These are phyloP conservation scores for Ophiocordyceps camponoti-floridani DNA, from an alignment of 2,329 filamentous ascomycete species.

Conservation along the genomic window DNA sequence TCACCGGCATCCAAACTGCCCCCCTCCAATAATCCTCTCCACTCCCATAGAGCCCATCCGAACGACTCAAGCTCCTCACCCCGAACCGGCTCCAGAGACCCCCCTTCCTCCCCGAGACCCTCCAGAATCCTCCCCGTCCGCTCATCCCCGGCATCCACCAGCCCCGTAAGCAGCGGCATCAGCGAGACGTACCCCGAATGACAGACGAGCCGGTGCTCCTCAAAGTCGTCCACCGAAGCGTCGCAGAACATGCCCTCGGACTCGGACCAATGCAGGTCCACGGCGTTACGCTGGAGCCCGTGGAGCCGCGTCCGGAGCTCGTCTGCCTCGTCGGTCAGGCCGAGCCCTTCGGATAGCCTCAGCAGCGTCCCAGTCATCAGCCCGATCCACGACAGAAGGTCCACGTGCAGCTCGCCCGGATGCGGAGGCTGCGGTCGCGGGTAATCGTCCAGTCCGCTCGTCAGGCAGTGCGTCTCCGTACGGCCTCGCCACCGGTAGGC, in stretches of 20 bases:
- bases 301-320: constrained; percentile 55
- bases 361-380: constrained; percentile 79
- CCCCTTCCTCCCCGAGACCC: constrained; percentile 60
- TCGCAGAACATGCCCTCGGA: constrained; percentile 77
- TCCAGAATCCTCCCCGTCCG: constrained; percentile 60
- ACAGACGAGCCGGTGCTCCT: constrained; percentile 77
- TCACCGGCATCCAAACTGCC: constrained; percentile 91
- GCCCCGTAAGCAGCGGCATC: constrained; percentile 77
- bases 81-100: constrained; percentile 84
- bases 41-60: constrained; percentile 68
- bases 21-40: constrained; percentile 95
- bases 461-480: constrained; percentile 70
- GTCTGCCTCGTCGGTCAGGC: constrained; percentile 55
- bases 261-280: constrained; percentile 85
- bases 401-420: constrained; percentile 86
- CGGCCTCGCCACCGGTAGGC: constrained; percentile 91
- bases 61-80: constrained; percentile 75
- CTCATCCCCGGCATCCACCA: constrained; percentile 56
- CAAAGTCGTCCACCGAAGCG: constrained; percentile 85
- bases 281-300: constrained; percentile 70
- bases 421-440: constrained; percentile 86
- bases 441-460: constrained; percentile 91
- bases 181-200: constrained; percentile 94
- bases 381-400: constrained; percentile 94
- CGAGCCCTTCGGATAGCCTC: constrained; percentile 62